These are phyloP conservation scores for Botrytis hyacinthi DNA, from an alignment of 2,329 filamentous ascomycete species.

Conservation along the genomic window DNA sequence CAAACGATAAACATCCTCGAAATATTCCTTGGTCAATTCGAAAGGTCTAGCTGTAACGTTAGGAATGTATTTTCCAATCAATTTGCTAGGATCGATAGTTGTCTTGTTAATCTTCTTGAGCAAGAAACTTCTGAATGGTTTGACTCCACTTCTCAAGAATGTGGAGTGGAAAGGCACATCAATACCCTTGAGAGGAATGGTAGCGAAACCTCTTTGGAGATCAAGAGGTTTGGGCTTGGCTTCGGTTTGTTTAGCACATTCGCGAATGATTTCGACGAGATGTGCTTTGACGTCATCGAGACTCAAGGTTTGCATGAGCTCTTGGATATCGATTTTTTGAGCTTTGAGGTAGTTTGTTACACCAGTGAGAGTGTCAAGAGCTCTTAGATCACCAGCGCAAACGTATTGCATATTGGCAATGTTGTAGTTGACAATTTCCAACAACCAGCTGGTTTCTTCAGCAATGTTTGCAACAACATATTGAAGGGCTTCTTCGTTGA, in stretches of 20 bases:
- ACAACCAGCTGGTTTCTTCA: constrained; percentile 88
- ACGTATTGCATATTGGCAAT: constrained; percentile 75
- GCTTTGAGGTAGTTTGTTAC: constrained; percentile 93
- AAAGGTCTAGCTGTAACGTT: constrained; percentile 97
- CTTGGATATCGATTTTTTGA: constrained; percentile 95
- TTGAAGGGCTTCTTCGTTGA: constrained; percentile 95
- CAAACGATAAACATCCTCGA: constrained; percentile 95
- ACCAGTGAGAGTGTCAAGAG: constrained; percentile 63
- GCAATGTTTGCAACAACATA: constrained; percentile 96
- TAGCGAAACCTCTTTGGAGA: constrained; percentile 92
- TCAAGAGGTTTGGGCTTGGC: constrained; percentile 85
- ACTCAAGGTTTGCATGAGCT: constrained; percentile 80
- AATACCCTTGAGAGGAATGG: constrained; percentile 93
- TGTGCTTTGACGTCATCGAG: constrained; percentile 90
- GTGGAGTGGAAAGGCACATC: constrained; percentile 99
- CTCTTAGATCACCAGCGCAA: constrained; percentile 67
- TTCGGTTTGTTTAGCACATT: constrained; percentile 81
- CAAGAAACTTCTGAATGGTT: constrained; percentile 97
- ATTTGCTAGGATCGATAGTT: constrained; percentile 92
- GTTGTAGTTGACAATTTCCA: constrained; percentile 97
- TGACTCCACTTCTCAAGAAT: constrained; percentile 95
- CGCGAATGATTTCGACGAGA: constrained; percentile 85
- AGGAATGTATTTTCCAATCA: constrained; percentile 98
- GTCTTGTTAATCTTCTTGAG: constrained; percentile 99
- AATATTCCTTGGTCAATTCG: constrained; percentile 96